Base-by-base conservation (phyloP, 2,329 filamentous ascomycete species). In the Neobulgaria alba region DNA sequence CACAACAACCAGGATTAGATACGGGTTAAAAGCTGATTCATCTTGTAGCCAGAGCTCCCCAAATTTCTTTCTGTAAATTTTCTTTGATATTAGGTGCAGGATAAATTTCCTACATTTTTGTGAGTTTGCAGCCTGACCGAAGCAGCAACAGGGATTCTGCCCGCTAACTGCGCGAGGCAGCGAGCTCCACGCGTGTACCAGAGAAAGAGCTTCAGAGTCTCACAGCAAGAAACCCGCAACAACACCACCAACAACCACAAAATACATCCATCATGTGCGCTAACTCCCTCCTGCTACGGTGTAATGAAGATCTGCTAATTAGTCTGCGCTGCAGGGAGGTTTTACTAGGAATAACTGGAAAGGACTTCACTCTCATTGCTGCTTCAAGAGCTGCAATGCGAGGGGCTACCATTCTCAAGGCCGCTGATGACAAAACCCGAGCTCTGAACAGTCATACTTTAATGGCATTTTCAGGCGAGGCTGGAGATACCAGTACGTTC, bases 321-420 rank as follows among this genome's bases (percentile, higher is more conserved):
- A 46, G 33, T 46, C 29, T 31, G 33, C 21, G 5, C 18, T 41
- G 40, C 45, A 96, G 89, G 92, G 92, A 98, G 79, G 86, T 96
- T 64, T 77, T 98, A 63, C 77, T 98, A 57, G 92, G 92, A 61
- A 95, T 98, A 66, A 95, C 90, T 46, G 93, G 92, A 72, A 95
- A 95, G 74, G 93, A 98, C 77, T 98, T 95, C 67, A 93, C 89
- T 70, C 80, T 98, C 75, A 81, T 98, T 64, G 92, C 88, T 59
- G 86, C 92, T 58, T 96, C 23, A 50, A 96, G 98, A 73, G 92
- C 92, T 62, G 86, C 89, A 58, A 96, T 96, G 89, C 82, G 92
- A 71, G 92, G 92, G 59, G 86, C 88, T 50, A 95, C 90, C 45
- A 84, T 98, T 65, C 81, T 98, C 62, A 98, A 98, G 69, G 78